phyloP scores from a whole-genome alignment of 805 yeast genomes.

The Saccharomycopsis sp. region DNA sequence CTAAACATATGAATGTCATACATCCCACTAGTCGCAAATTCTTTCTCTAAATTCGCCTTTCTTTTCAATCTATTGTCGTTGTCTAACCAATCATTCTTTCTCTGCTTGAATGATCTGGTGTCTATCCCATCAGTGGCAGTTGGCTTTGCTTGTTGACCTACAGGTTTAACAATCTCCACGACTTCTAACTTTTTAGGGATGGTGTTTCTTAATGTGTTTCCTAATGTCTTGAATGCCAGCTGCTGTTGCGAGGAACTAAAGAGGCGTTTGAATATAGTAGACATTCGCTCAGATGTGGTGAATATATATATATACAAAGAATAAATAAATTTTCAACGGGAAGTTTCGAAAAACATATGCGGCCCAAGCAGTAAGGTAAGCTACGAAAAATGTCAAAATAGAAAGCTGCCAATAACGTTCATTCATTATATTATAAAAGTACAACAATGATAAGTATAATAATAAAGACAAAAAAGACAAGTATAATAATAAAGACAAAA shows the following conservation, averaged over 20 bases:
- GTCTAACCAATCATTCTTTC: slow-evolving; percentile 41
- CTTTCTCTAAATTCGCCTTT: slow-evolving; percentile 49
- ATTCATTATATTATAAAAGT: background rate
- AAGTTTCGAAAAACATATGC: no score
- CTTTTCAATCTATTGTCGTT: slow-evolving; percentile 37
- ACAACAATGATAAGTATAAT: no score
- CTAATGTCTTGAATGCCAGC: slow-evolving; percentile 10
- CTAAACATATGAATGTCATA: slow-evolving; percentile 56
- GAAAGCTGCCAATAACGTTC: background rate
- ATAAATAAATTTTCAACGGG: no score
- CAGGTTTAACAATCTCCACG: slow-evolving; percentile 34
- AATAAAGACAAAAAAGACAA: no score
- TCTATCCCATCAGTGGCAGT: slow-evolving; percentile 33
- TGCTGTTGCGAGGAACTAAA: background rate
- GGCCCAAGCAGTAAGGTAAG: background rate
- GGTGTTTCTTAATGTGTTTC: slow-evolving; percentile 16
- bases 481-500: no score
- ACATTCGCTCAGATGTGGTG: background rate
- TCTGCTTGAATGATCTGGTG: slow-evolving; percentile 33
- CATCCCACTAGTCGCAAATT: slow-evolving; percentile 62
- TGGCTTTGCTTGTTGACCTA: slow-evolving; percentile 39
- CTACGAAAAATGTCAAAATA: background rate
- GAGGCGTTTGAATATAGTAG: background rate
- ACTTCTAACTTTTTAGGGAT: slow-evolving; percentile 17
- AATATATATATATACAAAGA: background rate